Base-by-base conservation (phyloP, 768 basidiomycete genomes). In the Mycena sanguinolenta region DNA sequence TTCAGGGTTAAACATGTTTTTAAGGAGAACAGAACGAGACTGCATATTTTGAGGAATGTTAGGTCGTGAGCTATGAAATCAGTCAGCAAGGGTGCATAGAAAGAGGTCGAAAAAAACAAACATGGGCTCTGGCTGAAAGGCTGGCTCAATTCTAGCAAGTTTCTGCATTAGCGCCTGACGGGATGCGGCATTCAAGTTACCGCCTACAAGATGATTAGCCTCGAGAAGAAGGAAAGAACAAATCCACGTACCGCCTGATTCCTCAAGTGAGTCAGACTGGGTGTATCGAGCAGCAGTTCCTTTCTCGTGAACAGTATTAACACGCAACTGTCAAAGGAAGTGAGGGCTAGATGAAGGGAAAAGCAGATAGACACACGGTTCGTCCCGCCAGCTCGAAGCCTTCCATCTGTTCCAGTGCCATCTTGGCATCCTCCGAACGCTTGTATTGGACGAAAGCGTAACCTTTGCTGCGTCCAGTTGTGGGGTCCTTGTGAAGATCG, bases 161-260 rank as follows among this genome's bases (percentile, higher is more conserved):
- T 99, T 99, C 85, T 97, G 95, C 98, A 99, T 99, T 86, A 99
- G 95, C 82, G 96, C 95, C 87, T 98, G 96, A 84, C 98, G 95
- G 79, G 96, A 95, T 78, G 94, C 95, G 87, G 95, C 95, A 86
- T 98, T 98, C 87, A 98, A 90, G 89, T 95, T 95, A 94, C 94
- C 95, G 82, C 94, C 95, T 97, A 78, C 2, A 52, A 69, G 4
- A 23, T n/a, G 46, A 49, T 78, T 23, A 77, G 59, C 50, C 3
- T 52, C 16, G 38, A 19, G 32, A 60, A 63, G n/a, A 23, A 34
- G 27, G 17, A n/a, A 28, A 66, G 17, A 21, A 38, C 21, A 49
- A 50, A 19, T 14, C 19, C 2, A 65, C 72, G 73, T 77, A 95
- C 97, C 96, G 79, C 95, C 95, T 65, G 92, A 86, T 83, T 98